Evolutionary conservation across 2,329 filamentous ascomycete species (phyloP).

Genomic region (Ophiostoma angusticollis): DNA sequence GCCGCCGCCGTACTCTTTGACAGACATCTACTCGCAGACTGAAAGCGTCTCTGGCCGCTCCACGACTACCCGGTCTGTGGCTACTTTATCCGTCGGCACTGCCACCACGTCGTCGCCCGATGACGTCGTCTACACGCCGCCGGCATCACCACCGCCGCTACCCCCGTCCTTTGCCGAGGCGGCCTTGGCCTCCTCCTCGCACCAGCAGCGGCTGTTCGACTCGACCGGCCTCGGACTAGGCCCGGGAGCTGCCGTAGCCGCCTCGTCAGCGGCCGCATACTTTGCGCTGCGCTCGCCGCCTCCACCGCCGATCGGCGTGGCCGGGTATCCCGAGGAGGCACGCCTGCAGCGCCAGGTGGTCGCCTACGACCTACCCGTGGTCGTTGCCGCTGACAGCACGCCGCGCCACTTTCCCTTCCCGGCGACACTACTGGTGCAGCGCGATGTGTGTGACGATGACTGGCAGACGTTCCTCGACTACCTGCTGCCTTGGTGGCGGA

Average conservation of each 20-base stretch:
- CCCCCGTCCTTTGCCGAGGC: constrained; percentile 14
- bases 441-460: constrained; percentile 38
- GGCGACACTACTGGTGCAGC: constrained; percentile 21
- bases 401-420: constrained; percentile 33
- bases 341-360: constrained; percentile 14
- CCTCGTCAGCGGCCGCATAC: constrained; percentile 28
- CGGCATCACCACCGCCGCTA: constrained; percentile 33
- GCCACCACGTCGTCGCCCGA: not conserved
- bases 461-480: constrained; percentile 49
- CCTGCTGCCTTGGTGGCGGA: constrained; percentile 38
- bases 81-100: not conserved
- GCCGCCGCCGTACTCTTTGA: constrained; percentile 45
- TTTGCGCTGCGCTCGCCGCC: constrained; percentile 32
- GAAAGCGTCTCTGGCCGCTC: constrained; percentile 15
- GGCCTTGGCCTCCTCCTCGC: no score
- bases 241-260: constrained; percentile 13
- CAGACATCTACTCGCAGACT: constrained; percentile 38
- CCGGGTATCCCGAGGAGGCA: constrained; percentile 3
- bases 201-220: constrained; percentile 16
- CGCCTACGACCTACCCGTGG: constrained; percentile 20
- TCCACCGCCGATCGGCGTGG: constrained; percentile 3
- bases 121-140: constrained; percentile 38
- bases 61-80: constrained; percentile 17
- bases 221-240: not conserved
- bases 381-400: constrained; percentile 22